These are phyloP conservation scores for Endotrypanum monterogeii DNA, from an alignment of 208 protist species.

Conservation along the genomic window DNA sequence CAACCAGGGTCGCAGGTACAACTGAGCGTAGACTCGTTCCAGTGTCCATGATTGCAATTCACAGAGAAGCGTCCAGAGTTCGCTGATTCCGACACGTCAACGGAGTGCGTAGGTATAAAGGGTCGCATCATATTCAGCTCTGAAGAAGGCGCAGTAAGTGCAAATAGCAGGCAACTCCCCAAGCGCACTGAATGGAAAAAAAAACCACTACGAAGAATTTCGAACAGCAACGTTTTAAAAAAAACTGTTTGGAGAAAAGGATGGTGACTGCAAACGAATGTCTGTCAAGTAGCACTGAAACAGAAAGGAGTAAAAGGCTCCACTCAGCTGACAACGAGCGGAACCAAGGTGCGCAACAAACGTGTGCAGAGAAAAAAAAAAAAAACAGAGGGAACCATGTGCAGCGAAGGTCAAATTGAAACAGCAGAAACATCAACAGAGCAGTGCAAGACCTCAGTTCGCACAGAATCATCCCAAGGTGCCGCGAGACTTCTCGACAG, in stretches of 20 bases:
- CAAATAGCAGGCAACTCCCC: background rate
- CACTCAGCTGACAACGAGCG: too few species aligned
- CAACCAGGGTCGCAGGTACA: slow-evolving; percentile 31
- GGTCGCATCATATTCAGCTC: background rate
- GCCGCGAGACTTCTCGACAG: background rate
- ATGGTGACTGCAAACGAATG: too few species aligned
- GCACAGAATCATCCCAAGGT: background rate
- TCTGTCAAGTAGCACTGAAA: too few species aligned
- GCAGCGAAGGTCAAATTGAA: background rate
- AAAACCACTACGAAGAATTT: too few species aligned
- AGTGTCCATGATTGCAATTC: slow-evolving; percentile 30
- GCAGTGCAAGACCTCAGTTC: background rate
- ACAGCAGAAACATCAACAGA: background rate
- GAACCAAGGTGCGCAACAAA: too few species aligned
- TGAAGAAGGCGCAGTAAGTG: background rate
- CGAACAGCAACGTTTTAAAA: too few species aligned
- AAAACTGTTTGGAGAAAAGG: too few species aligned
- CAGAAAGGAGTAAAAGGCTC: too few species aligned
- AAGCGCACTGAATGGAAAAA: too few species aligned
- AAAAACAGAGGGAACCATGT: background rate
- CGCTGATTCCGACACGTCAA: background rate
- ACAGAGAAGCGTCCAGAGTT: background rate
- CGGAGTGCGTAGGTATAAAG: background rate
- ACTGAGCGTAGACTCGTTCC: slow-evolving; percentile 16
- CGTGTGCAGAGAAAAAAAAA: too few species aligned